A percentile compares a stretch with the other conserved stretches of the same genome.
Conservation (phyloP, 495 filamentous ascomycete genomes). For the Podospora pseudocomata region DNA sequence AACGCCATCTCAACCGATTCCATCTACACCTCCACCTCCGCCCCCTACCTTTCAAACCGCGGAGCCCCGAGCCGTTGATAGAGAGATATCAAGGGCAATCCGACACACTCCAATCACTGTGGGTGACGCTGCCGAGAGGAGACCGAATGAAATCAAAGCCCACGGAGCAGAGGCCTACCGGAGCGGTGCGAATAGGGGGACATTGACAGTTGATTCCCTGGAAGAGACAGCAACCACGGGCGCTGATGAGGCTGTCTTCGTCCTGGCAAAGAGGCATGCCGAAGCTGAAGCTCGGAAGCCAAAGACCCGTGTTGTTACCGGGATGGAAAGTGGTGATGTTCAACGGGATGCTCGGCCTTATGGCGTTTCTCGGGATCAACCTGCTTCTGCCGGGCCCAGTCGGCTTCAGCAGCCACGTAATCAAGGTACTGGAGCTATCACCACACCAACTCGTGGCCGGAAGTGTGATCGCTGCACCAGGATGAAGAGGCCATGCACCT, state of each 20-base stretch:
- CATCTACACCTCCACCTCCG: neutral
- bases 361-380: neutral
- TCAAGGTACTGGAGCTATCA: neutral
- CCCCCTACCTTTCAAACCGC: neutral
- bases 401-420: neutral
- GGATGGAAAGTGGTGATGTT: neutral
- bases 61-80: neutral
- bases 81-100: slow-evolving; percentile 7
- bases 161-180: neutral
- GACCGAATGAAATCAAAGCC: neutral
- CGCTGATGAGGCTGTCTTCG: neutral
- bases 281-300: neutral
- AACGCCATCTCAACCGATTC: too few species aligned
- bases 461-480: neutral
- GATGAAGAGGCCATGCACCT: neutral
- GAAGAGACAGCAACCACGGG: neutral
- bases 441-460: neutral
- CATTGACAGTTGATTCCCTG: neutral
- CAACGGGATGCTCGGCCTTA: neutral
- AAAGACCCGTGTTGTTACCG: neutral
- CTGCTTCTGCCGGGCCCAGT: neutral
- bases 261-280: neutral
- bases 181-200: neutral
- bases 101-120: slow-evolving; percentile 7
- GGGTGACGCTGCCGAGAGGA: neutral